These are phyloP conservation scores for Laguncularia racemosa DNA, from an alignment of 345 rosid species.

Conservation along the genomic window DNA sequence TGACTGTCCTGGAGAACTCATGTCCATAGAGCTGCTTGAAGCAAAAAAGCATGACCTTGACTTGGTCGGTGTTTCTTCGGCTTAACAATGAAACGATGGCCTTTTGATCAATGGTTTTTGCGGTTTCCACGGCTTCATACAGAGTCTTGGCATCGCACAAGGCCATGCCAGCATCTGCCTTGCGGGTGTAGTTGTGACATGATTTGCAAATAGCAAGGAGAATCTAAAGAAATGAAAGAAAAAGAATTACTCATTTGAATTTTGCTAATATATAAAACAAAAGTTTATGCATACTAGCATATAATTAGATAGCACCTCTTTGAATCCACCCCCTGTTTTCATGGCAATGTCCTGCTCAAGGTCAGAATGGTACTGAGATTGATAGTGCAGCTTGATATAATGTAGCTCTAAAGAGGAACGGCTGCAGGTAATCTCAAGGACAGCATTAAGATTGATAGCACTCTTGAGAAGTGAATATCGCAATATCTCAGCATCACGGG, in stretches of 20 bases:
- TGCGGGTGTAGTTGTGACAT: slow-evolving; percentile 9
- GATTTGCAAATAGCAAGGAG: slow-evolving; percentile 18
- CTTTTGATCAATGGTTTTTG: slow-evolving; percentile 16
- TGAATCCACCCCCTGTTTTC: slow-evolving; percentile 16
- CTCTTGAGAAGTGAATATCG: slow-evolving; percentile 12
- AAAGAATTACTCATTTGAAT: background rate
- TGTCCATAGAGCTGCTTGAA: slow-evolving; percentile 23
- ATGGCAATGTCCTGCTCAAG: slow-evolving; percentile 16
- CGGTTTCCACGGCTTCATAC: slow-evolving; percentile 19
- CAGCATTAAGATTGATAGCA: slow-evolving; percentile 9
- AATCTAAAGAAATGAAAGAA: slow-evolving; percentile 6
- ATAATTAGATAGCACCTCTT: slow-evolving; percentile 9
- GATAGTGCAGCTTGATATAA: slow-evolving; percentile 13
- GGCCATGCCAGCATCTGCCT: slow-evolving; percentile 20
- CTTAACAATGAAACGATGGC: slow-evolving; percentile 15
- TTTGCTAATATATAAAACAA: background rate
- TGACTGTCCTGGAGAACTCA: slow-evolving; percentile 14
- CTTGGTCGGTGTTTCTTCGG: slow-evolving; percentile 16
- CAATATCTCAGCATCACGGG: slow-evolving; percentile 24
- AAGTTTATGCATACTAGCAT: too few species aligned
- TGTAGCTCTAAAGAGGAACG: slow-evolving; percentile 20
- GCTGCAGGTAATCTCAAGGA: slow-evolving; percentile 22
- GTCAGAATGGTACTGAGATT: slow-evolving; percentile 13
- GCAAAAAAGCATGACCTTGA: slow-evolving; percentile 15
- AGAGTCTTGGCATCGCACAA: slow-evolving; percentile 26